Percentiles rank a stretch among this genome's conserved stretches.
phyloP scores from a whole-genome alignment of 2,329 filamentous ascomycete genomes.

The Penicillium verrucosum region DNA sequence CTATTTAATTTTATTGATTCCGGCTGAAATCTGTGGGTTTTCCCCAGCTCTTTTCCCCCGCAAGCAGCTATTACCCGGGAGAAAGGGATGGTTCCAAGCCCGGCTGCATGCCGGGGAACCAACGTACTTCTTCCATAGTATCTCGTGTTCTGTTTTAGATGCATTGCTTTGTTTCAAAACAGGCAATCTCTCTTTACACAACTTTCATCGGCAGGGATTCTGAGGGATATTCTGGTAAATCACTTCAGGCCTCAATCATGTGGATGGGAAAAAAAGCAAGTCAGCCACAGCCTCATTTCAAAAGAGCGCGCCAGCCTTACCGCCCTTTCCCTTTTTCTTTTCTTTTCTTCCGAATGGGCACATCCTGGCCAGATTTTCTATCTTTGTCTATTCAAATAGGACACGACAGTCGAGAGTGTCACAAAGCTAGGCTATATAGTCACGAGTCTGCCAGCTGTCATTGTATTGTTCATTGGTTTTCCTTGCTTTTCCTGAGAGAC shows the following conservation, averaged over 20 bases:
- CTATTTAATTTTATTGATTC: neutral
- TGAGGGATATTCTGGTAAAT: neutral
- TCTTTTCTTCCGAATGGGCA: constrained; percentile 19
- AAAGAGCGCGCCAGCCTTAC: constrained; percentile 12
- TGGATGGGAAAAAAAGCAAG: constrained; percentile 2
- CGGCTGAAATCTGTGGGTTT: neutral
- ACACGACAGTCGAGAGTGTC: constrained; percentile 22
- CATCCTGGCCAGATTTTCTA: constrained; percentile 17
- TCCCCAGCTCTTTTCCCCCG: constrained; percentile 8
- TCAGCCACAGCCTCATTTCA: neutral
- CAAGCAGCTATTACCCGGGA: constrained; percentile 24
- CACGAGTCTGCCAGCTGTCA: constrained; percentile 27
- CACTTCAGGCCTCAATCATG: constrained; percentile 10
- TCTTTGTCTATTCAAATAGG: constrained; percentile 8
- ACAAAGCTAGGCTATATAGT: constrained; percentile 18
- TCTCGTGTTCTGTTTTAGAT: constrained; percentile 12
- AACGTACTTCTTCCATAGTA: constrained; percentile 23
- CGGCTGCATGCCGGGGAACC: constrained; percentile 32
- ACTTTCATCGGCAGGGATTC: constrained; percentile 5
- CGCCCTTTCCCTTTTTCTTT: constrained; percentile 17
- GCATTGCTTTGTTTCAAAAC: constrained; percentile 18
- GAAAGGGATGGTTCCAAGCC: constrained; percentile 26
- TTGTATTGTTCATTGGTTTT: constrained; percentile 3
- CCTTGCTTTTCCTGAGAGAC: neutral
- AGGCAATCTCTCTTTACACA: neutral